These are phyloP conservation scores for Paradendryphiella salina DNA, from an alignment of 2,329 filamentous ascomycete species.

Conservation along the genomic window DNA sequence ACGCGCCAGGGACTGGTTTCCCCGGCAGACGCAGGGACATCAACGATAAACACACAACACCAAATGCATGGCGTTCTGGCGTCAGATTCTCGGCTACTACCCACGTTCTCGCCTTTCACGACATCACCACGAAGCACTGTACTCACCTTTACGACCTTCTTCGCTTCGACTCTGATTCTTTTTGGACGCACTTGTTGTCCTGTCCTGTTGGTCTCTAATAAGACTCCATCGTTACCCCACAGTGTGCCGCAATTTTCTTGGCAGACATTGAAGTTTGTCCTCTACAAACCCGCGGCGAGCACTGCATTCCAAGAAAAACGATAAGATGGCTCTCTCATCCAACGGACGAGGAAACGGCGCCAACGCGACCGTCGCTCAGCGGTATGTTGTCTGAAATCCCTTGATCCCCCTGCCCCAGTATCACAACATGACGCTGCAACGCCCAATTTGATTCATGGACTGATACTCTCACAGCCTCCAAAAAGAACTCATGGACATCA, in stretches of 20 bases:
- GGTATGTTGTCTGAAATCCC: conserved; percentile 40
- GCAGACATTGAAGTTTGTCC: not conserved
- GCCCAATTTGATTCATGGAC: not conserved
- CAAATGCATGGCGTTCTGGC: conserved; percentile 1
- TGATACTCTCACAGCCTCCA: conserved; percentile 68
- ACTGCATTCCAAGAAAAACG: not conserved
- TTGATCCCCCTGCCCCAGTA: not conserved
- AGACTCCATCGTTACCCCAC: not conserved
- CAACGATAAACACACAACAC: conserved; percentile 21
- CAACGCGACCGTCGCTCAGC: conserved; percentile 53
- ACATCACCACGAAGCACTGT: not conserved
- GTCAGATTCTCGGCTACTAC: not conserved
- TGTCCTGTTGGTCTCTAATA: not conserved
- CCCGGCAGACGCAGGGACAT: conserved; percentile 24
- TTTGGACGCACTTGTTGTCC: not conserved
- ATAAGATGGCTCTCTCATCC: conserved; percentile 35
- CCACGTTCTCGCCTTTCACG: not conserved
- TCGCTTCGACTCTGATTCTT: not conserved
- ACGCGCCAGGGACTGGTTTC: conserved; percentile 14
- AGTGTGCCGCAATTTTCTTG: not conserved
- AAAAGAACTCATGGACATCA: conserved; percentile 96
- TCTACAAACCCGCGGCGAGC: not conserved
- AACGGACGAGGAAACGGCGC: conserved; percentile 33
- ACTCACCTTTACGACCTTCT: not conserved
- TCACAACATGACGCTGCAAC: conserved; percentile 44